phyloP scores from a whole-genome alignment of 768 basidiomycete genomes.

The Tephrocybe rancida region DNA sequence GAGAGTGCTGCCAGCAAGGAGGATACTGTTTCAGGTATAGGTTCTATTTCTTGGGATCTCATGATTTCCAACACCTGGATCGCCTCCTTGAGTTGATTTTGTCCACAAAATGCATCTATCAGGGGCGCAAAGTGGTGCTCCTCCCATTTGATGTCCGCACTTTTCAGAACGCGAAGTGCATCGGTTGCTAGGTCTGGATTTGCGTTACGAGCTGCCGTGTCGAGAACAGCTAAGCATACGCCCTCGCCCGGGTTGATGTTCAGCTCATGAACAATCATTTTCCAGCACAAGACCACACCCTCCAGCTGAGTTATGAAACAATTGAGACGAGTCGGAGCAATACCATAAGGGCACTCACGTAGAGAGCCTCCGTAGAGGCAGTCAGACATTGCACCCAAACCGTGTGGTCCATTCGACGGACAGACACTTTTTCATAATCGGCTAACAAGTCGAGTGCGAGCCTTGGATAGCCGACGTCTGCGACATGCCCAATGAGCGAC shows the following conservation, averaged over 20 bases:
- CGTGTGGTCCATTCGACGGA: slow-evolving; percentile 51
- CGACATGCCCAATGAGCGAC: slow-evolving; percentile 54
- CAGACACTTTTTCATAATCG: slow-evolving; percentile 57
- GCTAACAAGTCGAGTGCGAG: slow-evolving; percentile 74
- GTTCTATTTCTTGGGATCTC: slow-evolving; percentile 52
- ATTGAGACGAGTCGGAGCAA: slow-evolving; percentile 2
- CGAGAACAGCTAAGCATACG: slow-evolving; percentile 64
- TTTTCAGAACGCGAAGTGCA: slow-evolving; percentile 58
- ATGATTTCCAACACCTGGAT: slow-evolving; percentile 61
- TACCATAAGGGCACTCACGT: slow-evolving; percentile 49
- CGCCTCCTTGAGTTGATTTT: slow-evolving; percentile 61
- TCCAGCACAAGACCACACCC: slow-evolving; percentile 68
- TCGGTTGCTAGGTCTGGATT: slow-evolving; percentile 68
- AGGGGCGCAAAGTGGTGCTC: slow-evolving; percentile 82
- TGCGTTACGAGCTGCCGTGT: slow-evolving; percentile 76
- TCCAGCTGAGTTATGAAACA: slow-evolving; percentile 48
- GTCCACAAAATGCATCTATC: slow-evolving; percentile 70
- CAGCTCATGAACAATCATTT: slow-evolving; percentile 51
- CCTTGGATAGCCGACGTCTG: slow-evolving; percentile 54
- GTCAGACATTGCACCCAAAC: slow-evolving; percentile 72
- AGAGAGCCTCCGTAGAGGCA: slow-evolving; percentile 63
- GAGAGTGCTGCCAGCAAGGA: slow-evolving; percentile 51
- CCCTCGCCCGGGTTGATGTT: slow-evolving; percentile 74
- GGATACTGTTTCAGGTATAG: slow-evolving; percentile 51
- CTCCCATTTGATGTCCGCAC: slow-evolving; percentile 46